phyloP scores from a whole-genome alignment of 306 rosid species.

The Citrullus amarus region DNA sequence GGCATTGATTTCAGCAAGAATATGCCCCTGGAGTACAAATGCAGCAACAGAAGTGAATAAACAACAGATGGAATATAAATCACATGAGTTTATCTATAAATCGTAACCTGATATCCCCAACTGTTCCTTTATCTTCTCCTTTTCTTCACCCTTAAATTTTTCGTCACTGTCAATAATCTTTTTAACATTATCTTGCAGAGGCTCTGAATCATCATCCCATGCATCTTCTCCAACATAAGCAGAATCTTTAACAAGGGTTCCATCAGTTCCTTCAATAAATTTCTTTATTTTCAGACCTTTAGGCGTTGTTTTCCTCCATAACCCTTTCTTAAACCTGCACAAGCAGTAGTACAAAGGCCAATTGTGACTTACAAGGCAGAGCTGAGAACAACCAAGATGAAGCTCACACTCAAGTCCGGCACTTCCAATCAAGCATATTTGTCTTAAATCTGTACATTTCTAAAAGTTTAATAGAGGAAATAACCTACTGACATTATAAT shows the following conservation, averaged over 20 bases:
- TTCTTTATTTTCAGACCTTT: conserved; percentile 85
- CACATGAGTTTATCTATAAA: not conserved
- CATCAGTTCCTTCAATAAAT: conserved; percentile 71
- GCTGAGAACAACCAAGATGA: not conserved
- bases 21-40: not conserved
- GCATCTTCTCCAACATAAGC: conserved; percentile 94
- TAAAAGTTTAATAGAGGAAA: not conserved
- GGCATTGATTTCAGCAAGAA: not conserved
- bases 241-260: conserved; percentile 70
- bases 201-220: conserved; percentile 67
- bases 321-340: conserved; percentile 73
- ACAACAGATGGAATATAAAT: not conserved
- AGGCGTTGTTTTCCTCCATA: conserved; percentile 82
- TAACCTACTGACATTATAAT: not conserved
- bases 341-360: not conserved
- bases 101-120: conserved; percentile 64
- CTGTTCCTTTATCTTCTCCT: conserved; percentile 47
- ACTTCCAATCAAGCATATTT: not conserved
- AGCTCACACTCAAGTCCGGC: not conserved
- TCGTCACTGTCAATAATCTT: conserved; percentile 47
- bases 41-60: conserved; percentile 9
- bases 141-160: conserved; percentile 44
- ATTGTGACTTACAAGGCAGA: not conserved
- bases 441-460: not conserved
- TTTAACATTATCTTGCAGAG: conserved; percentile 40